Evolutionary conservation across 225 moss, liverwort and hornwort genomes (phyloP), one percentile per base, ranked within the genome.

Genomic region (Bryoerythrophyllum caledonicum): DNA sequence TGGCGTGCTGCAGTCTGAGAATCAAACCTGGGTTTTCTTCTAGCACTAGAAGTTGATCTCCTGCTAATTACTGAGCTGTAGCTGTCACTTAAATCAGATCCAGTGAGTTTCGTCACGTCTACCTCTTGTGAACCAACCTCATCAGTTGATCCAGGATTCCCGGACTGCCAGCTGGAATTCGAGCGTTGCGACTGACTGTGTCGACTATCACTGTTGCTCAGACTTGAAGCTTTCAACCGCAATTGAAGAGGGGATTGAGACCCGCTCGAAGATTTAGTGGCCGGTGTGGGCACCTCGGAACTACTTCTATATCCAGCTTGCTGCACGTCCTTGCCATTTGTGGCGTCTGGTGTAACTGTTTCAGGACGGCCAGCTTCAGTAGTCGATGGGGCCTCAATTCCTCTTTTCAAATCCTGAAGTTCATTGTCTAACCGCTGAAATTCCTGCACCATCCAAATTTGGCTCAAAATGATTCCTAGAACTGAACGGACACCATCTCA

Each of bases 361-460:
- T 79, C 82, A 44, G 60, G 60, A 55, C 73, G 80, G 58, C 65
- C 71, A 72, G 59, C 76, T 73, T 79, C 81, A 56, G 71, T 44
- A 19, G 81, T 49, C 61, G 72, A 79, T 14, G 88, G 54, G n/a
- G 52, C 66, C 75, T 83, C 83, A 57, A 86, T 74, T 74, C 87
- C 93, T 83, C 87, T 82, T 81, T 89, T 93, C 66, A 93, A 76
- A 65, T 80, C 82, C 76, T 89, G 93, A 38, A 91, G 84, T 77
- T 91, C 87, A 74, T 72, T 86, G 62, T 93, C 91, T 78, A 93
- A 77, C 62, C 89, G 83, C 73, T 86, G 87, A 68, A 93, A 83
- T 78, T 91, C 91, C 92, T 92, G 92, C 84, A 68, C 53, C 66
- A 51, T 28, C 23, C 23, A 30, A 41, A 60, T 24, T 19, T 61